Conservation (phyloP, 2,329 filamentous ascomycete species). For the Teratosphaeria nubilosa region DNA sequence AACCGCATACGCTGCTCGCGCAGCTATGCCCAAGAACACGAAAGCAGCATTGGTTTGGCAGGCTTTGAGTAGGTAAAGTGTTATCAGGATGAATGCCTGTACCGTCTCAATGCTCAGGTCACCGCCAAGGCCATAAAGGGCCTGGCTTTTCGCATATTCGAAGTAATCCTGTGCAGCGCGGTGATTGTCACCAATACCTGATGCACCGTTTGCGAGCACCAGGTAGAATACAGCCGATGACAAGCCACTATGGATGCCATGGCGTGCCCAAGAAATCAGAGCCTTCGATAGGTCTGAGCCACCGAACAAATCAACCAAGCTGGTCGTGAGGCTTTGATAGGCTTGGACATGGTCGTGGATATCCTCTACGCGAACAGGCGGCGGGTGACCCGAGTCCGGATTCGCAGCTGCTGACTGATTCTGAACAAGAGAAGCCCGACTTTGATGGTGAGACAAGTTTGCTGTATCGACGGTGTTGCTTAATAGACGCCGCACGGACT, state of each 20-base stretch:
- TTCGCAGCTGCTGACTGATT: neutral
- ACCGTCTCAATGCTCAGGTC: conserved; percentile 42
- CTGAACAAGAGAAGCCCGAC: conserved; percentile 1
- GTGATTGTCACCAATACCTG: conserved; percentile 29
- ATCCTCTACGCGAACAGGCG: neutral
- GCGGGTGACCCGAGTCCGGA: neutral
- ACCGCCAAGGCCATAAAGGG: conserved; percentile 37
- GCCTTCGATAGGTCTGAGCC: conserved; percentile 23
- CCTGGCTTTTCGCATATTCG: conserved; percentile 34
- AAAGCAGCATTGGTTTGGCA: conserved; percentile 45
- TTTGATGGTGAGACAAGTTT: conserved; percentile 10
- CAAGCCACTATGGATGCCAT: neutral
- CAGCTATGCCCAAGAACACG: conserved; percentile 42
- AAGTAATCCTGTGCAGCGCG: conserved; percentile 38
- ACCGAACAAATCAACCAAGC: conserved; percentile 41
- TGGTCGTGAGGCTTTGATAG: conserved; percentile 38
- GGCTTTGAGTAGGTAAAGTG: conserved; percentile 42
- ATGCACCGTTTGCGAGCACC: conserved; percentile 41
- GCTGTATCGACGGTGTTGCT: conserved; percentile 34
- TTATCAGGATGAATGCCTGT: conserved; percentile 42
- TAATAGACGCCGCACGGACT: conserved; percentile 42
- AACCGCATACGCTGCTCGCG: conserved; percentile 43
- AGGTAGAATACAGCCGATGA: conserved; percentile 35
- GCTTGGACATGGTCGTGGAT: conserved; percentile 19
- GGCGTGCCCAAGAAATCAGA: conserved; percentile 19